Conservation (phyloP, 306 rosid genomes). For the Prunus campanulata region DNA sequence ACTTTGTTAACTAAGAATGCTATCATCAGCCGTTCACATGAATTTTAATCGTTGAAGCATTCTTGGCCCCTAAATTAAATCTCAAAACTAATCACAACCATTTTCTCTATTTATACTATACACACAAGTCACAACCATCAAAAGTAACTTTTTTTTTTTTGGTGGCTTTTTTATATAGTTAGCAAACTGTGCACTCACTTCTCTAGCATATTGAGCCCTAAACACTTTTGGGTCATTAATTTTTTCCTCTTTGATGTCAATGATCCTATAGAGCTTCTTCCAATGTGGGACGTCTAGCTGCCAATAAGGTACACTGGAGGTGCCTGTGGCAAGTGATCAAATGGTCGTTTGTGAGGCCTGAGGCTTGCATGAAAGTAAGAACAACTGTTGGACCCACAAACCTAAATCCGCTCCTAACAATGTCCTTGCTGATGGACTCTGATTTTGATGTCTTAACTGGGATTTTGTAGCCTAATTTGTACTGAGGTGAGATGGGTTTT, state of each 20-base stretch:
- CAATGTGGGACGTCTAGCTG: conserved; percentile 26
- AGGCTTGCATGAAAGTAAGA: conserved; percentile 91
- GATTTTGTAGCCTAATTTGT: conserved; percentile 82
- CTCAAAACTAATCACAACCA: not conserved
- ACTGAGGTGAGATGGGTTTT: conserved; percentile 78
- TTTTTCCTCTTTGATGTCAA: conserved; percentile 12
- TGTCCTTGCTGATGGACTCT: conserved; percentile 91
- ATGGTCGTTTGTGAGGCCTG: conserved; percentile 94
- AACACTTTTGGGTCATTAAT: conserved; percentile 27
- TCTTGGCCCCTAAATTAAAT: not conserved
- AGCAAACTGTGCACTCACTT: conserved; percentile 49
- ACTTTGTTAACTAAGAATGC: conserved; percentile 8
- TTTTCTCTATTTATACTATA: not conserved
- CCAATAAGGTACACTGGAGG: conserved; percentile 63
- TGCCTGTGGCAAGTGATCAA: conserved; percentile 81
- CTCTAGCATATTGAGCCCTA: conserved; percentile 19
- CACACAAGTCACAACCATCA: conserved; percentile 33
- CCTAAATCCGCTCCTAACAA: conserved; percentile 87
- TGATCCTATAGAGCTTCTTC: conserved; percentile 31
- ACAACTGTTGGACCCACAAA: conserved; percentile 95
- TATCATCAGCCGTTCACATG: not conserved
- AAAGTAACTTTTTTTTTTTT: conserved; percentile 5
- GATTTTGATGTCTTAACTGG: conserved; percentile 99
- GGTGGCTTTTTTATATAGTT: conserved; percentile 28
- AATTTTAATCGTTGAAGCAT: not conserved